phyloP scores from a whole-genome alignment of 805 yeast species.

The Myxozyma melibiosi region DNA sequence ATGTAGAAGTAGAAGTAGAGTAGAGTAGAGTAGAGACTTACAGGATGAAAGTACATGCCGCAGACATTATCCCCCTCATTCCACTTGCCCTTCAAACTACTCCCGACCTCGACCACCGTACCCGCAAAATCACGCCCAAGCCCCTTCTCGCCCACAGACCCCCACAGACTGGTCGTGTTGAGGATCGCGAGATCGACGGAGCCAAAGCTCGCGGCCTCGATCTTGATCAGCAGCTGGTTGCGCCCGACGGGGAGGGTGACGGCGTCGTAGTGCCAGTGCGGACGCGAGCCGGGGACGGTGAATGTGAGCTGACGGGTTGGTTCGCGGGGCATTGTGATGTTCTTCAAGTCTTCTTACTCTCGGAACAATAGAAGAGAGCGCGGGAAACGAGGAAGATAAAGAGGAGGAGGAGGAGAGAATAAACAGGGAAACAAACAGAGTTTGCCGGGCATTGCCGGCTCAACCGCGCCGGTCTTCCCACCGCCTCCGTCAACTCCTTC shows the following conservation, averaged over 20 bases:
- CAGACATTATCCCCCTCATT: constrained; percentile 65
- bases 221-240: constrained; percentile 58
- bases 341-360: background rate
- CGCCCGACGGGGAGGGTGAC: constrained; percentile 53
- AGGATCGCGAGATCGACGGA: constrained; percentile 67
- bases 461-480: background rate
- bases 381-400: background rate
- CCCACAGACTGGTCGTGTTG: constrained; percentile 50
- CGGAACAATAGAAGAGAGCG: background rate
- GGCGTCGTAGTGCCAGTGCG: constrained; percentile 28
- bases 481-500: too few species aligned
- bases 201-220: constrained; percentile 61
- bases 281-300: constrained; percentile 26
- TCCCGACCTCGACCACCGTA: constrained; percentile 57
- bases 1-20: background rate
- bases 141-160: constrained; percentile 58
- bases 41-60: constrained; percentile 58
- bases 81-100: constrained; percentile 44
- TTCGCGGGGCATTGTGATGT: constrained; percentile 13
- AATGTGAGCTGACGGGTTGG: constrained; percentile 32
- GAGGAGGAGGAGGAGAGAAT: too few species aligned
- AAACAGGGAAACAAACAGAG: too few species aligned
- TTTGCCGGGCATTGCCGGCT: background rate
- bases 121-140: constrained; percentile 75
- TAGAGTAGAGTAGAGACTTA: too few species aligned